Evolutionary conservation across 257 asterid species (phyloP), one percentile per base, ranked within the genome.

Genomic region (Solanum infundibuliforme): DNA sequence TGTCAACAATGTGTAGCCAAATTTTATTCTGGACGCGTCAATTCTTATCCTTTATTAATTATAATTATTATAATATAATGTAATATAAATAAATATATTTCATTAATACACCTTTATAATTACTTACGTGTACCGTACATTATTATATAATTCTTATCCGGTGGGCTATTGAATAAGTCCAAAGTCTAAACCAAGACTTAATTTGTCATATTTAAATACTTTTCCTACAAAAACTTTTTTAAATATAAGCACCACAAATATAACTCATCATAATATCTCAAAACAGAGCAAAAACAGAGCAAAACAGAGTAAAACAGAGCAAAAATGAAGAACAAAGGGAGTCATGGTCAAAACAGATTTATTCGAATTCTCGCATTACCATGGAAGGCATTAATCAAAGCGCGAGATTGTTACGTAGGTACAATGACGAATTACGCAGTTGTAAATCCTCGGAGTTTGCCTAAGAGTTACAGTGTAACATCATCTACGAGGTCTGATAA

Each of bases 361-460:
- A 23, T 93, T 43, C 89, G 95, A n/a, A 87, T 95, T 83, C 88
- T 96, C 41, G 77, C 91, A 46, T 86, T 82, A 1, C 98, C 98
- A 16, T 21, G 89, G 48, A 89, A 88, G 52, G 92, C 90, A 13
- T 52, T 92, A 27, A 88, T 87, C n/a, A 91, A 87, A 83, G 92
- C 93, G 1, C 86, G 68, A 62, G 92, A 92, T 34, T 86, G 89
- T 25, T 92, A 92, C 88, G 93, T 92, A 16, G 89, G 89, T n/a
- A 88, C 91, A 39, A 89, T 92, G 52, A 90, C 87, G 11, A 87
- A 85, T 58, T 91, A 83, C 12, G 85, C 90, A 0, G 88, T 73
- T 8, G 84, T 68, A 16, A 23, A 74, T 41, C 18, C 55, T 39
- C 7, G 86, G 83, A 11, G 66, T 71, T 16, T 90, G 79, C 3